Percentiles rank a stretch among this genome's conserved stretches.
Conservation (phyloP, 164 flowering plant genomes). For the Nymphaea colorata region DNA sequence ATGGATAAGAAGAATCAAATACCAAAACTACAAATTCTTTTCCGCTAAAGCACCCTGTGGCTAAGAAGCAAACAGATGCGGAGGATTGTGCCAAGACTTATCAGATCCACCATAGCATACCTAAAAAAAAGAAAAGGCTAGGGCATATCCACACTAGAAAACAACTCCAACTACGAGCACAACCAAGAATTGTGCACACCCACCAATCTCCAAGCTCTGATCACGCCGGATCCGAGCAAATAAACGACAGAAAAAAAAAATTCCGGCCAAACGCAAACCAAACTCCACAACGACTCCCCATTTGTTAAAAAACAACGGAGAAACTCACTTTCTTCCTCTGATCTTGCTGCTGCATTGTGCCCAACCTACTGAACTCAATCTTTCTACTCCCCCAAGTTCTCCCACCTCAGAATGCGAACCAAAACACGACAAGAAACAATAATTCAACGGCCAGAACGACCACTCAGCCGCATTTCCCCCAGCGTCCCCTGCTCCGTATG, state of each 20-base stretch:
- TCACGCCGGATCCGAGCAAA: background rate
- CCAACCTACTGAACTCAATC: slow-evolving; percentile 7
- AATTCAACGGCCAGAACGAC: background rate
- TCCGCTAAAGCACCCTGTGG: background rate
- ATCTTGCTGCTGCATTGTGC: slow-evolving; percentile 73
- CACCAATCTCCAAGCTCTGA: slow-evolving; percentile 1
- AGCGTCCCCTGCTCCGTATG: slow-evolving; percentile 64
- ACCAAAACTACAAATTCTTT: background rate
- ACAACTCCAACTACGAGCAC: background rate
- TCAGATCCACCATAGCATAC: no score
- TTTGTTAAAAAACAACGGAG: background rate
- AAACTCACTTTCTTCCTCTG: slow-evolving; percentile 58
- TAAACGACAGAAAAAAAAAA: background rate
- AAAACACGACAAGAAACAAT: slow-evolving; percentile 1
- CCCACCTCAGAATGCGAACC: background rate
- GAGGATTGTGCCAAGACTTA: no score
- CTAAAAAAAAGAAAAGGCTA: background rate
- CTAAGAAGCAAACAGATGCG: no score
- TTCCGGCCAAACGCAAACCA: background rate
- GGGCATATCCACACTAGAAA: background rate
- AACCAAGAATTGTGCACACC: background rate
- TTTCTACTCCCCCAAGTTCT: background rate
- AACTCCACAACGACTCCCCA: background rate
- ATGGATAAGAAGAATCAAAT: background rate
- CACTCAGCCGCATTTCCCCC: slow-evolving; percentile 80